Conservation (phyloP, 768 basidiomycete genomes). For the Macrolepiota dolichaula region DNA sequence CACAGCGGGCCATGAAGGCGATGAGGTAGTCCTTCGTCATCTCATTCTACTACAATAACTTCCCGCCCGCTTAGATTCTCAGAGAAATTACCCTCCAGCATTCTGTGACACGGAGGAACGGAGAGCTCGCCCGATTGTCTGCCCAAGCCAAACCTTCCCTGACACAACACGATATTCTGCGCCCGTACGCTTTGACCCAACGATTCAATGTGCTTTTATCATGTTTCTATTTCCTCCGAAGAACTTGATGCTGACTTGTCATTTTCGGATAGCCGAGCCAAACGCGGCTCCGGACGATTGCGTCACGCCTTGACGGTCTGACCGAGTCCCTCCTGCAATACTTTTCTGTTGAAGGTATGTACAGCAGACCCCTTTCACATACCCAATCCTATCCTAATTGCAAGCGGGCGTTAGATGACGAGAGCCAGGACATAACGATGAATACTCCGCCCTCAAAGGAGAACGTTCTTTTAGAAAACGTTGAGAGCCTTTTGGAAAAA, state of each 20-base stretch:
- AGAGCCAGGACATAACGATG: background rate
- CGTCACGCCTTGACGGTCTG: background rate
- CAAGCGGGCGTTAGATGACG: background rate
- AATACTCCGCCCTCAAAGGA: background rate
- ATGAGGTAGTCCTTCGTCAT: no score
- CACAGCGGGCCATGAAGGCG: background rate
- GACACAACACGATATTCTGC: background rate
- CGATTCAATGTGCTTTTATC: background rate
- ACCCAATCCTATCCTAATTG: background rate
- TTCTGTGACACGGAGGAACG: background rate
- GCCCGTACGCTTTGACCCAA: background rate
- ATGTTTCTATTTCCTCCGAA: background rate
- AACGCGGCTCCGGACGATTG: background rate
- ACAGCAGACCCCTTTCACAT: background rate
- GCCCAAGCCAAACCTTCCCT: background rate
- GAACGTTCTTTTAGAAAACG: background rate
- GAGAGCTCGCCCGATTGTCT: background rate
- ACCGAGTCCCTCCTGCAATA: background rate
- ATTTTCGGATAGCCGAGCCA: background rate
- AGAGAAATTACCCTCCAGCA: background rate
- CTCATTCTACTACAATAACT: background rate
- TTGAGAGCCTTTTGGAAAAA: background rate
- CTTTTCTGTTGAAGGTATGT: background rate
- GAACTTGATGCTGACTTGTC: background rate
- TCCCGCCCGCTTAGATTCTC: background rate